Base-by-base conservation (phyloP, 495 filamentous ascomycete species). In the Penicillium verhagenii region DNA sequence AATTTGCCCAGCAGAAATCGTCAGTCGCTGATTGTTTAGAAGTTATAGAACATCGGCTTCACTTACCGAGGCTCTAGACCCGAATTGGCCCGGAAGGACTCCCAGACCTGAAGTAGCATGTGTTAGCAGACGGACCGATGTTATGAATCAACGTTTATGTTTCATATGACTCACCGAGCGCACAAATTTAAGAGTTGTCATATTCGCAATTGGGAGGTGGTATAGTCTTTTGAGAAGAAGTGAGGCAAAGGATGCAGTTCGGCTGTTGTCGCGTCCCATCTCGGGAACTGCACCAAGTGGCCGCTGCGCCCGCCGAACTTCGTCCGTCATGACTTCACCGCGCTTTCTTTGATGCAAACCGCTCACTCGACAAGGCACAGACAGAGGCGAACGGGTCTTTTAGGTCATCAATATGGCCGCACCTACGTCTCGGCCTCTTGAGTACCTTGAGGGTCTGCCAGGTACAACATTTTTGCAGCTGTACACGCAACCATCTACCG, bases 401-500 rank as follows among this genome's bases (percentile, higher is more conserved):
- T 53, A 50, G 55, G 47, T 65, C 63, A 64, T 53, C 64, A 81
- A 66, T 57, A 91, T 90, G 88, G 82, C 86, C 63, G 83, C 86
- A 66, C 83, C 87, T 49, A 82, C 65, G 70, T 85, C 65, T 75
- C 83, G 66, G 78, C 83, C 53, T 47, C 84, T 92, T 66, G 90
- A 95, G 62, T 96, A 96, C 73, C 84, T 96, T 70, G 90, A 96
- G 81, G 80, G 85, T 67, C 87, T 96, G 60, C 88, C 91, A 24
- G 90, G 89, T 47, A 91, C 86, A n/a, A 90, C 86, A 20, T 96
- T 96, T 69, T 80, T 80, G 59, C 86, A 87, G 72, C 79, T 98
- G 8, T 98, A 98, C 79, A 88, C 91, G 75, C 92, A 96, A 79
- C 94, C 94, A 11, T 96, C 92, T 7, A 96, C 95, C 4, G 87